These are phyloP conservation scores for Heterobasidion parviporum DNA, from an alignment of 1,284 basidiomycete species.

Conservation along the genomic window DNA sequence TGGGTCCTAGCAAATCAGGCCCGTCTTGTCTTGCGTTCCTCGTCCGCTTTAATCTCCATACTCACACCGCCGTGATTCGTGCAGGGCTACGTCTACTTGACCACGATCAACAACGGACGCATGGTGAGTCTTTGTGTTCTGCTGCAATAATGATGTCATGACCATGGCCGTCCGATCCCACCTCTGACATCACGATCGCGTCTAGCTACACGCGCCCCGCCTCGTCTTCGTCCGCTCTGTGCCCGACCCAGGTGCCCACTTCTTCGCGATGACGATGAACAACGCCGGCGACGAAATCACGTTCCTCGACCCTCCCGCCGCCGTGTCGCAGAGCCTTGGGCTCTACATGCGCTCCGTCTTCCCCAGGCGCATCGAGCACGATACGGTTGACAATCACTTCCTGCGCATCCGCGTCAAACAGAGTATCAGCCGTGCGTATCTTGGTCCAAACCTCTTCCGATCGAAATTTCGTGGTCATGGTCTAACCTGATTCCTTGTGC, in stretches of 20 bases:
- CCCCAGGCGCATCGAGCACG: constrained; percentile 40
- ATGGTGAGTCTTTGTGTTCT: constrained; percentile 29
- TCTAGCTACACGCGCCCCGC: constrained; percentile 41
- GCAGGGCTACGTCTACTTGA: constrained; percentile 46
- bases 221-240: constrained; percentile 46
- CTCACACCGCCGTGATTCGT: not conserved
- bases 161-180: constrained; percentile 3
- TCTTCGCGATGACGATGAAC: constrained; percentile 57
- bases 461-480: too few relatives aligned
- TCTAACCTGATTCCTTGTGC: constrained; percentile 2
- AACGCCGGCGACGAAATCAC: constrained; percentile 46
- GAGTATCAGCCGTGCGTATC: constrained; percentile 19
- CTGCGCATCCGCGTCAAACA: constrained; percentile 35
- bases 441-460: too few relatives aligned
- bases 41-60: not conserved
- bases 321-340: constrained; percentile 18
- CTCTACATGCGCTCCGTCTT: constrained; percentile 24
- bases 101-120: constrained; percentile 49
- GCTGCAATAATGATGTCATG: not conserved
- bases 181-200: not conserved
- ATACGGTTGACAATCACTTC: constrained; percentile 35
- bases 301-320: constrained; percentile 46
- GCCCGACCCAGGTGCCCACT: constrained; percentile 38
- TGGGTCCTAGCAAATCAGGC: constrained; percentile 30
- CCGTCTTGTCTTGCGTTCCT: constrained; percentile 10